Evolutionary conservation across 192 early-diverging fungal genomes (phyloP).

Genomic region (Umbelopsis sp.): DNA sequence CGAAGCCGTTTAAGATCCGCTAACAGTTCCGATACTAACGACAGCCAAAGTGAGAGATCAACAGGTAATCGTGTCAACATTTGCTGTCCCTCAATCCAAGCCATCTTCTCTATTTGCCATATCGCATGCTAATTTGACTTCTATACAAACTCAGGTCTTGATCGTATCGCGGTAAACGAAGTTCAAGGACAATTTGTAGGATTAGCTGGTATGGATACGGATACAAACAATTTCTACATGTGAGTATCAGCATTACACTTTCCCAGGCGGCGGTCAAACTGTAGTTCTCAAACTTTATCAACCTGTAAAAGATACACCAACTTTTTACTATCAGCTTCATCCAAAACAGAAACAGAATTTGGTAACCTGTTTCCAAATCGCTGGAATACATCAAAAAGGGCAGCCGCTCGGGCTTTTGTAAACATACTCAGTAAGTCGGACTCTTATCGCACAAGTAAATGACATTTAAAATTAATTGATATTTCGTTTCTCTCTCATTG

Average conservation of each 20-base stretch:
- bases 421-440: not conserved
- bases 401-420: not conserved
- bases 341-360: not conserved
- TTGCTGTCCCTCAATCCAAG: no score
- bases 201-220: not conserved
- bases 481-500: no score
- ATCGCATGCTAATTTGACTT: no score
- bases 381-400: not conserved
- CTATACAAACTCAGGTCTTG: not conserved
- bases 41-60: no score
- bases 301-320: not conserved
- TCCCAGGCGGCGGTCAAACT: no score
- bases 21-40: no score
- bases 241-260: not conserved
- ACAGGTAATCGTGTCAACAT: no score
- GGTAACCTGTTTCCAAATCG: not conserved
- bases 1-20: no score
- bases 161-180: not conserved
- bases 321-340: not conserved
- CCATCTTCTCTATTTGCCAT: no score
- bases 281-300: no score
- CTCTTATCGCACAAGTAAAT: not conserved
- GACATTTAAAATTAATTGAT: not conserved
- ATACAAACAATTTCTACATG: not conserved
- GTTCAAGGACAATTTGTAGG: not conserved